Percentiles rank a stretch among this genome's conserved stretches.
Conservation (phyloP, 108 stramenopile genomes). For the Cyclotella atomus region DNA sequence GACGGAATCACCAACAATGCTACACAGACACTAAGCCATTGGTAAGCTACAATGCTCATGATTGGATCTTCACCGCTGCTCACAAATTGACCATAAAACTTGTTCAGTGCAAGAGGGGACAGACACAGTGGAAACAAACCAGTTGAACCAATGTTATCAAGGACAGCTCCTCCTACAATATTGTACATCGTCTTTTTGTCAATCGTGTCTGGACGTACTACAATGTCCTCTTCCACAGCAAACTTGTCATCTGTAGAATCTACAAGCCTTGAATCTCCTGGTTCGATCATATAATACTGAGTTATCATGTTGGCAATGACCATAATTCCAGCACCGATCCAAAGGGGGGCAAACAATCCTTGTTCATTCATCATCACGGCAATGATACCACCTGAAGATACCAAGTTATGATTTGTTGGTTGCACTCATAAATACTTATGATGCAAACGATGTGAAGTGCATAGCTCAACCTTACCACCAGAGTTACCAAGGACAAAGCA, state of each 20-base stretch:
- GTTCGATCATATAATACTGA: constrained; percentile 47
- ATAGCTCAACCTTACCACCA: constrained; percentile 29
- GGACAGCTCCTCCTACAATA: constrained; percentile 50
- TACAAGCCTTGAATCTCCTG: constrained; percentile 27
- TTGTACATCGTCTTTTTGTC: constrained; percentile 51
- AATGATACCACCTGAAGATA: constrained; percentile 42
- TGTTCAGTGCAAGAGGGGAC: constrained; percentile 56
- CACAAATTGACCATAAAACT: constrained; percentile 42
- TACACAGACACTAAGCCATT: constrained; percentile 58
- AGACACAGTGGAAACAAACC: constrained; percentile 59
- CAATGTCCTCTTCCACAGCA: constrained; percentile 34
- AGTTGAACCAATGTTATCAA: constrained; percentile 61
- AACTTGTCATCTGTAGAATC: not conserved
- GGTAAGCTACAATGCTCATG: constrained; percentile 48
- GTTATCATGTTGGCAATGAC: constrained; percentile 23
- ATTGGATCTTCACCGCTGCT: constrained; percentile 41
- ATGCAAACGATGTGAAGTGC: too few relatives aligned
- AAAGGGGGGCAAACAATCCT: constrained; percentile 57
- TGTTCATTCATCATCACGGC: constrained; percentile 42
- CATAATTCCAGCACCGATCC: constrained; percentile 47
- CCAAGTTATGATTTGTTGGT: too few relatives aligned
- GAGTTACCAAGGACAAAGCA: constrained; percentile 53
- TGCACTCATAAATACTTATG: too few relatives aligned
- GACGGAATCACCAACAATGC: constrained; percentile 57
- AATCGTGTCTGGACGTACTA: constrained; percentile 42